Evolutionary conservation across 2,329 filamentous ascomycete genomes (phyloP).

Genomic region (Fusarium transvaalense): DNA sequence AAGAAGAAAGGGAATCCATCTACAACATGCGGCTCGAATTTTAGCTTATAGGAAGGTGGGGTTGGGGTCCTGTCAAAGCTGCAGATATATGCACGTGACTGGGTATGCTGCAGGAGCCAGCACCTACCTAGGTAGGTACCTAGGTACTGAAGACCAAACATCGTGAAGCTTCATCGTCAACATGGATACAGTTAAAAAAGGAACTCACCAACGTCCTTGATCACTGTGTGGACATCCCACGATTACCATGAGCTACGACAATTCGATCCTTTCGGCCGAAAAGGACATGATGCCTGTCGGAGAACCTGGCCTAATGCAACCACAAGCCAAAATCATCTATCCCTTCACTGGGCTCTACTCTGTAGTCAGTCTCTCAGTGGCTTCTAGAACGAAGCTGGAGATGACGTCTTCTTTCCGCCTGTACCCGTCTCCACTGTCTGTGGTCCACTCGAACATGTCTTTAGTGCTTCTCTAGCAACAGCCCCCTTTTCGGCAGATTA

Average conservation of each 20-base stretch:
- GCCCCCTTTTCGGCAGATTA: slow-evolving; percentile 47
- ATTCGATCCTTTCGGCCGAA: slow-evolving; percentile 9
- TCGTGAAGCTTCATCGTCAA: not conserved
- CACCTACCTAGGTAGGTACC: too few relatives aligned
- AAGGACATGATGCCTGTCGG: not conserved
- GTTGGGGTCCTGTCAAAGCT: slow-evolving; percentile 5
- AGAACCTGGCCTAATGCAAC: slow-evolving; percentile 1
- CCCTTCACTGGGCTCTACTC: not conserved
- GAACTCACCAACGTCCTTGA: not conserved
- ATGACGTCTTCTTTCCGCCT: slow-evolving; percentile 36
- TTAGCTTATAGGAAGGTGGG: not conserved
- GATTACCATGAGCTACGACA: not conserved
- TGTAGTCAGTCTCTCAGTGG: slow-evolving; percentile 13
- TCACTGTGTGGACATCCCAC: not conserved
- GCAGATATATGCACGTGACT: slow-evolving; percentile 23
- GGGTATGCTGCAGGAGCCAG: not conserved
- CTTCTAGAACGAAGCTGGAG: slow-evolving; percentile 45
- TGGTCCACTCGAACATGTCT: slow-evolving; percentile 27
- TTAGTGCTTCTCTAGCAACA: slow-evolving; percentile 17
- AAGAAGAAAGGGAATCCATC: slow-evolving; percentile 13
- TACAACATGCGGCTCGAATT: slow-evolving; percentile 1
- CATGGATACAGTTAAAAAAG: not conserved
- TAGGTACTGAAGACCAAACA: not conserved
- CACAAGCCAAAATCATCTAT: slow-evolving; percentile 1
- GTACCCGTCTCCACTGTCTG: slow-evolving; percentile 27